These are phyloP conservation scores for Coffea humblotiana DNA, from an alignment of 305 asterid genomes.

Conservation along the genomic window DNA sequence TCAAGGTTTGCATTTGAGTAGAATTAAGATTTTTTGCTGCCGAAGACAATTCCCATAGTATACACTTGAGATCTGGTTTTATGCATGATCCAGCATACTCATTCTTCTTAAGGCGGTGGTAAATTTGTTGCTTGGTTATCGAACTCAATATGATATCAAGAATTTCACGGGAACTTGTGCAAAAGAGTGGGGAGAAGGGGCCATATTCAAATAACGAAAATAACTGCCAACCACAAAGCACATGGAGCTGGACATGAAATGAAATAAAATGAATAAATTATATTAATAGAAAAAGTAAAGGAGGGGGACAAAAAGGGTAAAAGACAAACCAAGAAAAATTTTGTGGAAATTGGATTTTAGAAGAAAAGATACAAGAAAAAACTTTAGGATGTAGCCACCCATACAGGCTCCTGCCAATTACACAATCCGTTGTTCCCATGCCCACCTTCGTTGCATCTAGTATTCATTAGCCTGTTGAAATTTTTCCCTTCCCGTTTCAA, in stretches of 20 bases:
- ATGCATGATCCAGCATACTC: too few relatives aligned
- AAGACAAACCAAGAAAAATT: neutral
- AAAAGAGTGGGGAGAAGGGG: neutral
- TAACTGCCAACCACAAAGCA: constrained; percentile 16
- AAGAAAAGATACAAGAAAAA: constrained; percentile 4
- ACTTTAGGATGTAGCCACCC: constrained; percentile 33
- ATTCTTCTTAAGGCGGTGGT: neutral
- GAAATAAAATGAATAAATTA: neutral
- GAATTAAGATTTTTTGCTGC: neutral
- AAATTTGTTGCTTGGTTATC: neutral
- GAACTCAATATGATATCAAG: neutral
- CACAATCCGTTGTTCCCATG: constrained; percentile 5
- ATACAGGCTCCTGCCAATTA: constrained; percentile 20
- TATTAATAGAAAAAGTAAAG: neutral
- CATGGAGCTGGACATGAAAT: neutral
- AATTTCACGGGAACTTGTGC: constrained; percentile 11
- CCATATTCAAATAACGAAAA: constrained; percentile 10
- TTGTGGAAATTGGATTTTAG: neutral
- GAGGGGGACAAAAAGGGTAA: neutral
- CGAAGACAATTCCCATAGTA: neutral
- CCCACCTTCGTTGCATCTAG: constrained; percentile 29
- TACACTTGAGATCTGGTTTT: neutral
- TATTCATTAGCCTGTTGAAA: constrained; percentile 30
- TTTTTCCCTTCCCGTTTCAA: constrained; percentile 45
- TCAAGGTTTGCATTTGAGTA: neutral